phyloP scores from a whole-genome alignment of 2,329 filamentous ascomycete genomes.

The Hansfordia pulvinata region DNA sequence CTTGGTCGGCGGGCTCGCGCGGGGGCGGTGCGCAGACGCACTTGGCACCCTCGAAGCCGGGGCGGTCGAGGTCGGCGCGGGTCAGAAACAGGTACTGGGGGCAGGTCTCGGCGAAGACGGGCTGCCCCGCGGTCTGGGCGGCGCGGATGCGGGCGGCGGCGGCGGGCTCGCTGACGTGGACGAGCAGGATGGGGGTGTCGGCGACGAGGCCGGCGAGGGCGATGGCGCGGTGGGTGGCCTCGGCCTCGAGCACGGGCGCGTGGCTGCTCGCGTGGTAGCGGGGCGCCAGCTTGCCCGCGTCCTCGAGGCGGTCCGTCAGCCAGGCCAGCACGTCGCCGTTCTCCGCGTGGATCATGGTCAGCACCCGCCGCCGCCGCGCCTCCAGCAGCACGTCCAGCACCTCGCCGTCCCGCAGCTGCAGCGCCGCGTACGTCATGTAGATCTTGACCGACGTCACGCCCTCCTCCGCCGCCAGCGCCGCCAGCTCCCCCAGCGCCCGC shows the following conservation, averaged over 20 bases:
- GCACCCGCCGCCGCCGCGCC: constrained; percentile 24
- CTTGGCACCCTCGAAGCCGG: constrained; percentile 40
- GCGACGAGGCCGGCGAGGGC: constrained; percentile 30
- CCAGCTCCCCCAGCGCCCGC: too few species aligned
- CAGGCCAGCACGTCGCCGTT: constrained; percentile 39
- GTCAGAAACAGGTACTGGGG: constrained; percentile 42
- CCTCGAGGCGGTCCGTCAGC: constrained; percentile 37
- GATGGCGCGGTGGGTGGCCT: constrained; percentile 39
- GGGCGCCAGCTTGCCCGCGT: constrained; percentile 29
- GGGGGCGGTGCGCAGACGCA: constrained; percentile 40
- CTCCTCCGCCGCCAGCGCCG: too few species aligned
- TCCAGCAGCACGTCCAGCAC: constrained; percentile 36
- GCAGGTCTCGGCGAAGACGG: constrained; percentile 40
- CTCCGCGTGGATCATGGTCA: constrained; percentile 42
- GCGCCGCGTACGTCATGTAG: too few species aligned
- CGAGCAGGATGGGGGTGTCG: constrained; percentile 36
- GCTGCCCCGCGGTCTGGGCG: constrained; percentile 31
- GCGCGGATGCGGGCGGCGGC: constrained; percentile 30
- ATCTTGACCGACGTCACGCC: too few species aligned
- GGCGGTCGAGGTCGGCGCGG: constrained; percentile 30
- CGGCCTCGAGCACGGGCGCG: constrained; percentile 32
- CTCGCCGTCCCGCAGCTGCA: constrained; percentile 32
- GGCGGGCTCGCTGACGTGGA: constrained; percentile 34
- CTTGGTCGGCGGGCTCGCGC: constrained; percentile 29
- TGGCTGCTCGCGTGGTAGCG: constrained; percentile 36